Base-by-base conservation (phyloP, 2,329 filamentous ascomycete genomes). In the Xylariaceae sp. region DNA sequence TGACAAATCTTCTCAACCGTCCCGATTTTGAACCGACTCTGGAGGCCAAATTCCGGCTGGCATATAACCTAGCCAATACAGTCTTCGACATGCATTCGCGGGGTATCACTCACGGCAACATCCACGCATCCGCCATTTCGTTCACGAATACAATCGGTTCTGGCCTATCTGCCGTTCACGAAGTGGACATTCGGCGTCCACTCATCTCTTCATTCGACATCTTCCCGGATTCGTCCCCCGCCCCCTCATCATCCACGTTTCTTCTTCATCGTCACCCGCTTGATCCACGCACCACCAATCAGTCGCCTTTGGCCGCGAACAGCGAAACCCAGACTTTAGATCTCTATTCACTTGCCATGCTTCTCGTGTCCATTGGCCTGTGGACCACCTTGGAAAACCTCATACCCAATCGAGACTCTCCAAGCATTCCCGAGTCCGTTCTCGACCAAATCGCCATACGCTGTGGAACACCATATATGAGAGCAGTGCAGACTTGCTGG, bases 41-140 rank as follows among this genome's bases (percentile, higher is more conserved):
- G 0, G 89, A 93, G 69, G 84, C 86, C 52, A 89, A 89, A 61
- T 92, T 90, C 63, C 80, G 85, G 13, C 75, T 93, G 46, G 88
- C 88, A 3, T 79, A 87, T 48, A 89, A 89, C 58, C 75, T 92
- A 3, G 82, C 82, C 31, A 86, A 85, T 57, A 88, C 87, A 3
- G 78, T 92, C 33, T 89, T 88, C 62, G 85, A 88, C 58, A 75
- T 92, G 67, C 88, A 92, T 64, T 78, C 80, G 2, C 78, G 86
- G 39, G 82, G 83, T 13, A 81, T 90, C 47, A 80, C 79, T 0
- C 89, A 92, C 66, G 86, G 88, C 5, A 86, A 88, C 60, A 78
- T 93, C 31, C 75, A 80, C 44, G 83, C 84, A 58, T 79, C 76
- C 39, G 89, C 86, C 53, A 77, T 92, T 14, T 79, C 87, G 0